Evolutionary conservation across 2,329 filamentous ascomycete genomes (phyloP).

Genomic region (Sodiomyces alkalinus): DNA sequence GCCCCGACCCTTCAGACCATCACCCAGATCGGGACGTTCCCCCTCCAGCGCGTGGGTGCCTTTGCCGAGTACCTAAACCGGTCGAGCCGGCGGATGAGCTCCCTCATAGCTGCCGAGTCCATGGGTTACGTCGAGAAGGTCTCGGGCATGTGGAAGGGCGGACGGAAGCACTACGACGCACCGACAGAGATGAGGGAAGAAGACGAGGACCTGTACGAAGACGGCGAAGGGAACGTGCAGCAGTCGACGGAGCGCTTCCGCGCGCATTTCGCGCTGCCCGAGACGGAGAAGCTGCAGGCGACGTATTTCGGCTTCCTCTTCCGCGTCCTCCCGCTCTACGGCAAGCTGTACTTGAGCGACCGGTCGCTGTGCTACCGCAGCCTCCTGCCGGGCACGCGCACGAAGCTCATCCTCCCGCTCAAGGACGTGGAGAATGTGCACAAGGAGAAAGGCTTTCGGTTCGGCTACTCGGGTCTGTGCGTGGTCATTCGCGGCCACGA

Average conservation of each 20-base stretch:
- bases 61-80: constrained; percentile 72
- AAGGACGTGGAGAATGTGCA: constrained; percentile 86
- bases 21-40: constrained; percentile 53
- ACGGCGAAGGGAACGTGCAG: constrained; percentile 49
- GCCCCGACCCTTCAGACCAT: constrained; percentile 35
- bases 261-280: constrained; percentile 77
- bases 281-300: constrained; percentile 68
- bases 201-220: constrained; percentile 36
- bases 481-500: constrained; percentile 90
- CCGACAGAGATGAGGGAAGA: constrained; percentile 34
- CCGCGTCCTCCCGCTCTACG: constrained; percentile 79
- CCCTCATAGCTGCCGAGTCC: constrained; percentile 70
- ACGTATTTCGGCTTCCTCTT: constrained; percentile 90
- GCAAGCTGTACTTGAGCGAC: constrained; percentile 90
- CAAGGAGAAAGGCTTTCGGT: constrained; percentile 88
- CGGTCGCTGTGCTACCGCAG: constrained; percentile 86
- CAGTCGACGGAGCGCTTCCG: constrained; percentile 69
- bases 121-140: constrained; percentile 97
- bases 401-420: constrained; percentile 81
- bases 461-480: constrained; percentile 80
- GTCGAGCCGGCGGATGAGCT: constrained; percentile 68
- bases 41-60: constrained; percentile 67
- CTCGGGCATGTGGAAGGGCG: constrained; percentile 91
- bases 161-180: constrained; percentile 73
- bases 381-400: constrained; percentile 73